Evolutionary conservation across 257 asterid genomes (phyloP), one percentile per base, ranked within the genome.

Genomic region (Fraxinus anomala): DNA sequence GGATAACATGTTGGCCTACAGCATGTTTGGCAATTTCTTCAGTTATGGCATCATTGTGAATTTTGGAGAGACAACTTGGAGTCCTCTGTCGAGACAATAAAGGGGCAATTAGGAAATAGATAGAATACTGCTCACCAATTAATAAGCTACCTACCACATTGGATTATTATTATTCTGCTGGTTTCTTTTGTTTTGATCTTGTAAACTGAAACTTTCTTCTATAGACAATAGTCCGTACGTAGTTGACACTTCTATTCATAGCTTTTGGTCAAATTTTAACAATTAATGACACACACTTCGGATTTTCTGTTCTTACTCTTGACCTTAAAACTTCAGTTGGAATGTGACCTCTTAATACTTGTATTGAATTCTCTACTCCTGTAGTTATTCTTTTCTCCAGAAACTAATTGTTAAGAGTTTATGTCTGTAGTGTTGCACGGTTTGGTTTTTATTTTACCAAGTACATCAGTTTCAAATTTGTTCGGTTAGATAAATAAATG

Each of bases 1-100:
- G 78, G 54, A 73, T 80, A 26, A 61, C 68, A 73, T 81, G 74
- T 69, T 77, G 28, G 44, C 72, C 70, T 54, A 9, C 77, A 69
- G 47, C 1, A 68, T 61, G 67, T 73, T 69, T 71, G 19, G 40
- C 26, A 76, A 63, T 72, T 74, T 69, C 70, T 77, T 74, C 19
- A 8, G 14, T 69, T 69, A 17, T 65, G 42, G 74, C 47, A 28
- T 69, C 13, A 33, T 31, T 74, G 67, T 39, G n/a, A 76, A 74
- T 68, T 63, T 70, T 63, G 12, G 66, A 24, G 66, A 61, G 76
- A 73, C 49, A 13, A 44, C 26, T 74, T 36, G 17, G 72, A 19
- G 44, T 44, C 73, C 65, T 78, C 10, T 34, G 79, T 66, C 51
- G 73, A 76, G n/a, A 68, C 36, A 42, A 24, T 21, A 17, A 16